Evolutionary conservation across 2,329 filamentous ascomycete genomes (phyloP).

Genomic region (Fusarium sambucinum): DNA sequence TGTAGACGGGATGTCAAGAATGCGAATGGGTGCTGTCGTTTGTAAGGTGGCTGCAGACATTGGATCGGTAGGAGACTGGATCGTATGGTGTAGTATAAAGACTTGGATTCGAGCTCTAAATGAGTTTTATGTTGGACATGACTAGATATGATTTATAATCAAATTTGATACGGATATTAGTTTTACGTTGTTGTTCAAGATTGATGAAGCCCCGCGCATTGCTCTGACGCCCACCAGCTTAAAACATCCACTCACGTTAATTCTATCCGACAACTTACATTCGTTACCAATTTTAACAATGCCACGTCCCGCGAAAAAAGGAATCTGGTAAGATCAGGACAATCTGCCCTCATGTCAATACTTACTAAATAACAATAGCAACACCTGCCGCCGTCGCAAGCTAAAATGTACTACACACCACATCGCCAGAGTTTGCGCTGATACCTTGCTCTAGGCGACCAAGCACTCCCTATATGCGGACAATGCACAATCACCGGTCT

Average conservation of each 20-base stretch:
- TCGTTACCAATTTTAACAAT: not conserved
- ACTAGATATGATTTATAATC: conserved; percentile 2
- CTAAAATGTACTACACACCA: conserved; percentile 49
- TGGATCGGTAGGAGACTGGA: not conserved
- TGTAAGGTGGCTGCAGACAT: not conserved
- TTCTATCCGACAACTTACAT: not conserved
- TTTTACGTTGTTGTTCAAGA: not conserved
- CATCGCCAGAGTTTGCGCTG: not conserved
- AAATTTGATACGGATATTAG: not conserved
- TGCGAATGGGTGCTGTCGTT: conserved; percentile 15
- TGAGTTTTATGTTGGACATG: not conserved
- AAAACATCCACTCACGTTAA: not conserved
- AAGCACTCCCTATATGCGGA: conserved; percentile 50
- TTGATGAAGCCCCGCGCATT: not conserved
- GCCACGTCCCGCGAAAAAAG: conserved; percentile 43
- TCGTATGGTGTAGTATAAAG: not conserved
- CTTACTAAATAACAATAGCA: conserved; percentile 40
- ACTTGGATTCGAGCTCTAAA: not conserved
- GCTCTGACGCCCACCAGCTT: too few relatives aligned
- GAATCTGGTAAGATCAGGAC: conserved; percentile 26
- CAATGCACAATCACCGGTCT: conserved; percentile 50
- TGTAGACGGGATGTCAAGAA: conserved; percentile 37
- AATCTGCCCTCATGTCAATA: accelerated
- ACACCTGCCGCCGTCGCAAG: conserved; percentile 55
- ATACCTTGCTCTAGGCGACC: conserved; percentile 47